Evolutionary conservation across 805 yeast species (phyloP), one percentile per base, ranked within the genome.

Genomic region (Kuraishia cidri): DNA sequence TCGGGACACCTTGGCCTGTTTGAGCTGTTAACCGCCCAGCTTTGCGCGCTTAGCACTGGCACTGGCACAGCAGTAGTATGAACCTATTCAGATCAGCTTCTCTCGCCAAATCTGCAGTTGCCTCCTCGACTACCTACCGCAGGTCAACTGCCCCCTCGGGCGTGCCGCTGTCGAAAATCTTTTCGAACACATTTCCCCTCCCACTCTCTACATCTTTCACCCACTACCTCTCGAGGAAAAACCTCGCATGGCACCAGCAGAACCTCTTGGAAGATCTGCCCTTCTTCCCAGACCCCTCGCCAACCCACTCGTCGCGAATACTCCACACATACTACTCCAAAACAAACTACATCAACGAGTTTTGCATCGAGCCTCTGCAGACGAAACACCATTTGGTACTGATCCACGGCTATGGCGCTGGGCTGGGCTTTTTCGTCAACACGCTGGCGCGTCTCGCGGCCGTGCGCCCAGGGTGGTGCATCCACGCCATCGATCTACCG

Each of bases 321-420:
- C 48, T 75, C 20, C 64, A 77, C 41, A 76, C 84, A 3, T 61
- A 82, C 8, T 77, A 74, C 28, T 46, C 60, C 12, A 50, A 46
- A 1, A 70, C 71, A 6, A 60, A 74, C 19, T 72, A 58, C 44
- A 78, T 88, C 37, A 90, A 88, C 56, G 97, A 90, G 56, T 75
- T 87, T 37, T 68, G 61, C 39, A 69, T 88, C 21, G 40, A 64
- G 43, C 71, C 81, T 3, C 35, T 17, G 34, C 11, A 7, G 35
- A 18, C 32, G 36, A 30, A 18, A 31, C 57, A 54, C 35, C 83
- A 77, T 53, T 54, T 87, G 16, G 85, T 92, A 2, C 54, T 90
- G 39, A 58, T 92, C 4, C 98, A 90, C 54, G 98, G 98, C 0
- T 87, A 86, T 49, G 96, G 95, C 2, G 95, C 97, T 0, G 84